Evolutionary conservation across 805 yeast genomes (phyloP).

Genomic region (Wickerhamomyces tratensis): DNA sequence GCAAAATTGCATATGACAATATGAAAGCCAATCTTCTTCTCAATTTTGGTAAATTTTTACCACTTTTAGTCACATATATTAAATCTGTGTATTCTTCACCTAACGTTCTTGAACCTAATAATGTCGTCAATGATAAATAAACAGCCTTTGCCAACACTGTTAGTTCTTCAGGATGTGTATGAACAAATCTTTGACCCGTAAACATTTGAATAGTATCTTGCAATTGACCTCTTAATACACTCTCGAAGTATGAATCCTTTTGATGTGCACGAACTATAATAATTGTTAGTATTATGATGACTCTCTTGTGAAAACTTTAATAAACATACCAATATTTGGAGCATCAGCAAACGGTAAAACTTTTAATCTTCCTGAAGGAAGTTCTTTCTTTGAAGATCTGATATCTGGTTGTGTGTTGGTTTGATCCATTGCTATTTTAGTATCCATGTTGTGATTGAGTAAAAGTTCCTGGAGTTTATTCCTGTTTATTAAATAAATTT

Average conservation of each 20-base stretch:
- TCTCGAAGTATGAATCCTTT: constrained; percentile 71
- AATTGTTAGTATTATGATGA: too few relatives aligned
- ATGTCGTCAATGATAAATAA: constrained; percentile 69
- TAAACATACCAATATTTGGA: constrained; percentile 64
- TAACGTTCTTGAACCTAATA: constrained; percentile 66
- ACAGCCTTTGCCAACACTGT: constrained; percentile 45
- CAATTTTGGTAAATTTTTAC: constrained; percentile 37
- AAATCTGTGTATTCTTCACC: constrained; percentile 94
- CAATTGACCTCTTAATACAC: constrained; percentile 41
- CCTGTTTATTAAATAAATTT: too few relatives aligned
- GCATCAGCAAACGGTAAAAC: constrained; percentile 70
- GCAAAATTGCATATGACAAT: constrained; percentile 49
- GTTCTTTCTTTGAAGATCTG: not conserved
- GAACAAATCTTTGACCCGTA: constrained; percentile 53
- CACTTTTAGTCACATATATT: constrained; percentile 47
- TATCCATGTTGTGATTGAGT: too few relatives aligned
- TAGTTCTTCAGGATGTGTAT: constrained; percentile 54
- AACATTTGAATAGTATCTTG: constrained; percentile 44
- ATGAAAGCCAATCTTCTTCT: constrained; percentile 48
- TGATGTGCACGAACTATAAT: constrained; percentile 72
- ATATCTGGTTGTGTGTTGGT: too few relatives aligned
- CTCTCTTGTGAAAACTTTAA: too few relatives aligned
- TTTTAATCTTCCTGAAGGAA: not conserved
- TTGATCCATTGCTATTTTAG: too few relatives aligned
- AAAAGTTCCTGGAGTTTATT: too few relatives aligned